Conservation (phyloP, 495 filamentous ascomycete genomes). For the Penicillium robsamsonii region DNA sequence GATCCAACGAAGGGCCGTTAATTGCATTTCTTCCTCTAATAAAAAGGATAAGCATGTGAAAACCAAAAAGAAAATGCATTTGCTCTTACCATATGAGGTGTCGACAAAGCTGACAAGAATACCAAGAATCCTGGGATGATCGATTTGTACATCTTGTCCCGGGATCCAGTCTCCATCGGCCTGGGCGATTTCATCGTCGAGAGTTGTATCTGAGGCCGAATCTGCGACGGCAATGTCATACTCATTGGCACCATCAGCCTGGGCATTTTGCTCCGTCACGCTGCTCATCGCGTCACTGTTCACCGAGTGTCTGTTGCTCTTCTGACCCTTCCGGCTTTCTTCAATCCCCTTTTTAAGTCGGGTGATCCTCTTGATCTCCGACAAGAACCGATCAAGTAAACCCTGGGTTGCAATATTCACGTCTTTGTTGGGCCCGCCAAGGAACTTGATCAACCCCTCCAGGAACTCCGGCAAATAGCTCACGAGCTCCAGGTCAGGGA, state of each 20-base stretch:
- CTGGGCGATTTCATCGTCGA: conserved; percentile 61
- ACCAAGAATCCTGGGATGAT: conserved; percentile 86
- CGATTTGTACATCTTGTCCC: conserved; percentile 93
- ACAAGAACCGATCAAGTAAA: conserved; percentile 87
- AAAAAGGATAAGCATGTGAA: conserved; percentile 12
- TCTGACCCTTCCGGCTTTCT: conserved; percentile 72
- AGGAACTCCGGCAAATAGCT: conserved; percentile 89
- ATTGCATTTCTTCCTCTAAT: conserved; percentile 79
- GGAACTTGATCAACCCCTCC: conserved; percentile 84
- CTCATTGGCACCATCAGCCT: conserved; percentile 25
- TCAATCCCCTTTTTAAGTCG: conserved; percentile 87
- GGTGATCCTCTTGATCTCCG: conserved; percentile 92
- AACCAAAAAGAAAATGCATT: neutral
- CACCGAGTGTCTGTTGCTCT: conserved; percentile 63
- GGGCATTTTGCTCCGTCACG: conserved; percentile 48
- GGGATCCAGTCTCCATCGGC: conserved; percentile 92
- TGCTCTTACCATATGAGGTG: conserved; percentile 65
- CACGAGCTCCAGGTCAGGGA: conserved; percentile 94
- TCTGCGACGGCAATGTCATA: conserved; percentile 53
- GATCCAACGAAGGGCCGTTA: conserved; percentile 92
- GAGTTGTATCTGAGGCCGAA: conserved; percentile 56
- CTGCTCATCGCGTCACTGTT: conserved; percentile 63
- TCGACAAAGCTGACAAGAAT: conserved; percentile 90
- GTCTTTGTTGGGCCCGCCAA: conserved; percentile 87
- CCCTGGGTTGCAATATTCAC: conserved; percentile 89